These are phyloP conservation scores for Orbilia javanica DNA, from an alignment of 2,329 filamentous ascomycete genomes.

Conservation along the genomic window DNA sequence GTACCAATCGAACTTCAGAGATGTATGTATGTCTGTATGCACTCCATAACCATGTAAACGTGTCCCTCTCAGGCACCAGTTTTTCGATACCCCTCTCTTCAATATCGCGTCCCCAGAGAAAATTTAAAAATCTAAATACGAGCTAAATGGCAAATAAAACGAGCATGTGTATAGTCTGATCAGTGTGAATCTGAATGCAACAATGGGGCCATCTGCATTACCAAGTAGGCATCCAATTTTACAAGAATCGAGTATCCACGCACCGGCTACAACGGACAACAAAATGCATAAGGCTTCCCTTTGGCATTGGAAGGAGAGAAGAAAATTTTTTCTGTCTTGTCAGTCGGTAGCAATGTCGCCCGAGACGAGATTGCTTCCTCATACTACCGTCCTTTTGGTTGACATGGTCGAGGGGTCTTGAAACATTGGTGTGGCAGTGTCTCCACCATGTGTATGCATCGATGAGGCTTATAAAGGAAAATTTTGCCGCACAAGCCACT, in stretches of 20 bases:
- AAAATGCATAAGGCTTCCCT: slow-evolving; percentile 2
- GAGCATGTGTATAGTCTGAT: slow-evolving; percentile 7
- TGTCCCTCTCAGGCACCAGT: slow-evolving; percentile 39
- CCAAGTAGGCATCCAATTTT: slow-evolving; percentile 34
- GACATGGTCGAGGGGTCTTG: no score
- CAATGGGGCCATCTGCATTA: slow-evolving; percentile 41
- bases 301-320: background rate
- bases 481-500: slow-evolving; percentile 31
- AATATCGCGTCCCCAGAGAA: slow-evolving; percentile 13
- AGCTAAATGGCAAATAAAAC: slow-evolving; percentile 23
- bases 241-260: slow-evolving; percentile 11
- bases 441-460: background rate
- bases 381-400: background rate
- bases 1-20: background rate
- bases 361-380: slow-evolving; percentile 20
- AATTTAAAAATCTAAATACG: slow-evolving; percentile 21
- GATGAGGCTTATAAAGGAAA: slow-evolving; percentile 25
- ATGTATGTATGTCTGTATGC: slow-evolving; percentile 1
- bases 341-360: slow-evolving; percentile 14
- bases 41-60: slow-evolving; percentile 9
- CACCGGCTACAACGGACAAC: background rate
- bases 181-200: slow-evolving; percentile 14
- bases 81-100: slow-evolving; percentile 4
- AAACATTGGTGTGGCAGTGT: slow-evolving; percentile 40
- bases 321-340: slow-evolving; percentile 17